Base-by-base conservation (phyloP, 192 early-diverging fungal species). In the Coemansia sp. region DNA sequence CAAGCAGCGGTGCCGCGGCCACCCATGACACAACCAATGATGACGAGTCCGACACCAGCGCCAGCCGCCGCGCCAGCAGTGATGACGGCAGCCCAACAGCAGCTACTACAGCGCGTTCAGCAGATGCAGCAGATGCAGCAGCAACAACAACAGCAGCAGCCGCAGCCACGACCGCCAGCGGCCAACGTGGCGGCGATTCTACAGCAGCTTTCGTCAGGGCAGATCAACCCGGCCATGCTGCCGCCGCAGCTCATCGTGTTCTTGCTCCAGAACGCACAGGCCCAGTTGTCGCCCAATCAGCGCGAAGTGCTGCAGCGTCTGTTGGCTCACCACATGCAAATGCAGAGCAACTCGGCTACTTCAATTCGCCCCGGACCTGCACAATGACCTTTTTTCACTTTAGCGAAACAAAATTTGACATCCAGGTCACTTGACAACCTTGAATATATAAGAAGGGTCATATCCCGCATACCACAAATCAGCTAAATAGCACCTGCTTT, bases 161-260 rank as follows among this genome's bases (percentile, higher is more conserved):
- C 2, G 62, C 57, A 20, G 10, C 59, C 71, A 4, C 65, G 63
- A 13, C 69, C 61, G 23, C 61, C 69, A 4, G 69, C 70, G 57
- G 52, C 53, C 54, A 77, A 68, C 53, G 29, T 72, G 19, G 69
- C 59, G 11, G 23, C 38, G 61, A 58, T 72, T 19, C 29, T 77
- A 7, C 75, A 77, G 50, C 75, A 77, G 62, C 52, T 71, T 10
- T 45, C 59, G n/a, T 61, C 75, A 10, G 75, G 75, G 2, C 69
- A 64, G 54, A 18, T 77, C 43, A 67, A 65, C 23, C 62, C 65
- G 9, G 23, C 57, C 1, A 9, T 22, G 59, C 57, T 77, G 51
- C 65, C 69, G 27, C 75, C 62, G 20, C 57, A 68, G 35, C 27
- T 68, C 6, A 68, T 77, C n/a, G 7, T 64, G 43, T 59, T 52